A percentile compares a stretch with the other conserved stretches of the same genome.
Conservation (phyloP, 768 basidiomycete genomes). For the Hericium alpestre region DNA sequence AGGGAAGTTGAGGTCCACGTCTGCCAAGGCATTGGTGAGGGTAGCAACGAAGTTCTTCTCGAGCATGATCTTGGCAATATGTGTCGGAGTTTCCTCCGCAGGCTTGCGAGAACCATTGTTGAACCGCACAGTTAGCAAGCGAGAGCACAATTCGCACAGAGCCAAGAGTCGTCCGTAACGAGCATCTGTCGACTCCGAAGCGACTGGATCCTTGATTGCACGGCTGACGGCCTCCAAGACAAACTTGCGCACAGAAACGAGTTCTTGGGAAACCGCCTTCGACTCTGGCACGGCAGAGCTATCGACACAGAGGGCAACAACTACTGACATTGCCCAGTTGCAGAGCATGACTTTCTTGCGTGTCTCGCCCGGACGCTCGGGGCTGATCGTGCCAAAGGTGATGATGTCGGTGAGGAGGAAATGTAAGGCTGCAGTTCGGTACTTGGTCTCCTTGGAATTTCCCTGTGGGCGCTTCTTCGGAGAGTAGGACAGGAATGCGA, state of each 20-base stretch:
- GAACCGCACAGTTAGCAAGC: conserved; percentile 73
- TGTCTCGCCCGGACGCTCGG: conserved; percentile 44
- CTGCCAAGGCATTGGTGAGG: conserved; percentile 78
- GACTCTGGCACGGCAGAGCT: conserved; percentile 49
- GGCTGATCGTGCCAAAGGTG: conserved; percentile 61
- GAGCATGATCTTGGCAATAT: conserved; percentile 94
- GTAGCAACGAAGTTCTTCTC: conserved; percentile 93
- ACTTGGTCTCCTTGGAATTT: conserved; percentile 58
- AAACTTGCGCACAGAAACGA: conserved; percentile 85
- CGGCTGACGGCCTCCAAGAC: conserved; percentile 84
- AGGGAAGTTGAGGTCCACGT: conserved; percentile 93
- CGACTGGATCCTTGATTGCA: conserved; percentile 68
- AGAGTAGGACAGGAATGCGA: conserved; percentile 72
- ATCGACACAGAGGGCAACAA: conserved; percentile 92
- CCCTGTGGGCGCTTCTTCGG: conserved; percentile 51
- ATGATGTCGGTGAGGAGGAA: conserved; percentile 80
- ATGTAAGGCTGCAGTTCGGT: conserved; percentile 56
- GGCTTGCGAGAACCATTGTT: conserved; percentile 40
- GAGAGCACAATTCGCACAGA: conserved; percentile 77
- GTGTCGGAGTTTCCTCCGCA: conserved; percentile 70
- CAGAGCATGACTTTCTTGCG: conserved; percentile 54
- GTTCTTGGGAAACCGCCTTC: conserved; percentile 70
- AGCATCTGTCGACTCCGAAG: conserved; percentile 46
- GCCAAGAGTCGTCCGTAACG: conserved; percentile 87
- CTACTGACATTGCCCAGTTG: conserved; percentile 81